Base-by-base conservation (phyloP, 2,329 filamentous ascomycete species). In the Rutstroemia sp. region DNA sequence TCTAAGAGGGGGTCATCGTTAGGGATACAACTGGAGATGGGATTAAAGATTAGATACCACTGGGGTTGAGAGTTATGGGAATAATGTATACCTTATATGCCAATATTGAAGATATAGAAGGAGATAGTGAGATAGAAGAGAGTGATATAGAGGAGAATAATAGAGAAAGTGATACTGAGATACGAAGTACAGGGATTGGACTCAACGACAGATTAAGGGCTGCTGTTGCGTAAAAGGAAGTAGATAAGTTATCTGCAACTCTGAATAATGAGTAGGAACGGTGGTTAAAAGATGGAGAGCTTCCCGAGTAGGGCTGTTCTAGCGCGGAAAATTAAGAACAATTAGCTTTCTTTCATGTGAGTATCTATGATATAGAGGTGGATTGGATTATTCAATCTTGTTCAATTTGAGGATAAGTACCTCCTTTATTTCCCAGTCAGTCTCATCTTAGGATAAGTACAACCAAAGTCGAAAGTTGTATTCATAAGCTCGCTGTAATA, bases 221-320 rank as follows among this genome's bases (percentile, higher is more conserved):
- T 58, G 80, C 82, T 49, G 83, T 82, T 7, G 83, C 83, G 16
- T 77, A 81, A 48, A 79, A 82, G 55, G 81, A 85, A 61, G 79
- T 81, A 4, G 83, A 83, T 45, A 80, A 83, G 60, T 71, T 71
- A 30, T 77, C 78, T 16, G 76, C 79, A 47, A 77, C 81, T 25
- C 76, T 88, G 62, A 85, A 88, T 66, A 83, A 86, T 60, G 84
- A 86, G 64, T 88, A 83, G 84, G 86, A 89, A 69, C 83, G 87
- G 69, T 89, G 85, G 80, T 73, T 88, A 59, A 88, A 88, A 71
- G 83, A 85, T 64, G 83, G 25, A 27, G 25, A 27, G 25, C 25
- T 27, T 27, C 4, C 25, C 25, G 25, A 27, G 25, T 27, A 27
- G 25, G 25, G 7, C 7, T 27, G 25, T 27, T 5, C 6, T 27